Percentiles rank a stretch among this genome's conserved stretches.
Conservation (phyloP, 352 stramenopile species). For the Lagenidium giganteum region DNA sequence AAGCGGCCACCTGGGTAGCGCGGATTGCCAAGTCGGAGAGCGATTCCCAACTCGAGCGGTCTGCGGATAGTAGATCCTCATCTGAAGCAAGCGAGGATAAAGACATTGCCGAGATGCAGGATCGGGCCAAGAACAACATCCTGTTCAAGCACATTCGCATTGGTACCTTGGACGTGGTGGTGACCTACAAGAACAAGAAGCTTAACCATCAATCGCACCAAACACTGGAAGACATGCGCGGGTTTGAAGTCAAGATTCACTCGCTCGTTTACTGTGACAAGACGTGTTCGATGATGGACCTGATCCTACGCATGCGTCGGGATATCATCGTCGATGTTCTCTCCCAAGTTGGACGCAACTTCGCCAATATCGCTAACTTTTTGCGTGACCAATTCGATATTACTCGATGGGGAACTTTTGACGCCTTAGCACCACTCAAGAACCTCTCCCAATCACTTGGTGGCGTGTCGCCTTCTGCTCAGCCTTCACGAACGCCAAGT, state of each 20-base stretch:
- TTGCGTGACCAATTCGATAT: conserved; percentile 75
- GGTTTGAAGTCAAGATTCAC: conserved; percentile 82
- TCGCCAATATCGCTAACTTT: conserved; percentile 83
- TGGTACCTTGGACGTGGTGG: conserved; percentile 64
- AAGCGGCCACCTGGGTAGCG: conserved; percentile 34
- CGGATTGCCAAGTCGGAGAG: conserved; percentile 16
- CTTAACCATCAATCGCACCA: conserved; percentile 24
- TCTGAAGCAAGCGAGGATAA: conserved; percentile 10
- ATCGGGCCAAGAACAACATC: conserved; percentile 44
- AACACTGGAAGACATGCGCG: conserved; percentile 79
- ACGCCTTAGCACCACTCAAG: conserved; percentile 59
- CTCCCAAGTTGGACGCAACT: conserved; percentile 81
- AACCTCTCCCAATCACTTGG: conserved; percentile 17
- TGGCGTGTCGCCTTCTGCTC: background rate
- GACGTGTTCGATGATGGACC: conserved; percentile 68
- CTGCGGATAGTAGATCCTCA: background rate
- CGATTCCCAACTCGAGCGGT: background rate
- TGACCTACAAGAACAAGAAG: conserved; percentile 84
- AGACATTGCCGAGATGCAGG: conserved; percentile 33
- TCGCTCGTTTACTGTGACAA: conserved; percentile 86
- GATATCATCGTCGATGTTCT: conserved; percentile 82
- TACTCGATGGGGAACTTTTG: conserved; percentile 59
- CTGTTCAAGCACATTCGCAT: conserved; percentile 80
- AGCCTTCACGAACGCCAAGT: background rate
- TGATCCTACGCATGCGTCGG: conserved; percentile 66